Base-by-base conservation (phyloP, 345 rosid genomes). In the Turritis glabra region DNA sequence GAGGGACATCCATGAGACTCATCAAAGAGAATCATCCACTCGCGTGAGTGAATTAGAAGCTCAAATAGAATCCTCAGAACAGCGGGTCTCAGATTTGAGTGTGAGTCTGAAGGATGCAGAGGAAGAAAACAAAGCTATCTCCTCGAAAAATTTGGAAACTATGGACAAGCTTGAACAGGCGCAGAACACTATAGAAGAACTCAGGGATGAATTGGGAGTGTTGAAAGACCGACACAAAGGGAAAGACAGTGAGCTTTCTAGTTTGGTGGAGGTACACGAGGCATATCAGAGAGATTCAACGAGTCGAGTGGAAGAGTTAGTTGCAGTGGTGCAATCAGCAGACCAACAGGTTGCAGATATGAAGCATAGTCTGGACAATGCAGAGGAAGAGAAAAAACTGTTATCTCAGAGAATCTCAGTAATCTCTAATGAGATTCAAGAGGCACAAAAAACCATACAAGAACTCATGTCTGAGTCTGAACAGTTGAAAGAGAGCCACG, bases 91-190 rank as follows among this genome's bases (percentile, higher is more conserved):
- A 65, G 86, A 88, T 63, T 69, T 88, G 74, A 69, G 74, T 29
- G 69, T 14, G 26, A 81, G 82, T 66, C 75, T 84, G 75, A 76
- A 74, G 30, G 76, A 75, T 48, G 61, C 82, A 1, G 77, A 48
- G 73, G 91, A 84, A 71, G 93, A 87, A 72, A 83, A 83, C 74
- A 82, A 78, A 33, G 77, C 89, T 51, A 80, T 89, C 67, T 73
- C 85, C 41, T 75, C 65, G 5, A 84, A 82, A 78, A 74, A 82
- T 73, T 80, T 84, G 5, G 85, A 81, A 74, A 77, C 80, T 76
- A 73, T 82, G 37, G 80, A 62, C 79, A 85, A 85, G 75, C 84
- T 73, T 40, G 88, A 58, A 84, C 41, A 75, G 52, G 79, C 83
- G 23, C 86, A 76, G 57, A 79, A 73, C 69, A 58, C 40, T 4